A percentile compares a stretch with the other conserved stretches of the same genome.
Evolutionary conservation across 257 asterid species (phyloP).

Genomic region (Orobanche coerulescens): DNA sequence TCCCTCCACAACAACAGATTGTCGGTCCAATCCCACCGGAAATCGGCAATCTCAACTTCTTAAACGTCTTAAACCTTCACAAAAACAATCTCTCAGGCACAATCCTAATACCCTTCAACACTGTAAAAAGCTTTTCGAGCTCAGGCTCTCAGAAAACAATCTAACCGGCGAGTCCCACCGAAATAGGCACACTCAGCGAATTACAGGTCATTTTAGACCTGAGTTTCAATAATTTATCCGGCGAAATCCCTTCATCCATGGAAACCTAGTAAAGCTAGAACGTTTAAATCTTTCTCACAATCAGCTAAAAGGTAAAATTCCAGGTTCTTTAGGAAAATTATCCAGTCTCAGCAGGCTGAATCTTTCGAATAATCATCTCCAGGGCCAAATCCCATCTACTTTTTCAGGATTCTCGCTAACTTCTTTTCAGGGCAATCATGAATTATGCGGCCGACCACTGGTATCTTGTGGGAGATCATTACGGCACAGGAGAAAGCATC

Average conservation of each 20-base stretch:
- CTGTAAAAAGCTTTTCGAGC: slow-evolving; percentile 74
- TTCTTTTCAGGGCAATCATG: slow-evolving; percentile 46
- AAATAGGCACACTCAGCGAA: slow-evolving; percentile 58
- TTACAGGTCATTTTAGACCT: slow-evolving; percentile 76
- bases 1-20: slow-evolving; percentile 50
- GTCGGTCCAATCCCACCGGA: slow-evolving; percentile 62
- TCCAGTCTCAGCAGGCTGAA: slow-evolving; percentile 71
- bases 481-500: slow-evolving; percentile 29
- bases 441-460: slow-evolving; percentile 76
- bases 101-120: slow-evolving; percentile 57
- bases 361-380: slow-evolving; percentile 55
- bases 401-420: slow-evolving; percentile 52
- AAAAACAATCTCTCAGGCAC: slow-evolving; percentile 55
- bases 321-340: slow-evolving; percentile 48
- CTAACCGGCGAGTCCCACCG: slow-evolving; percentile 61
- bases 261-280: slow-evolving; percentile 61
- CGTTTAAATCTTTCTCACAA: slow-evolving; percentile 69
- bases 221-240: slow-evolving; percentile 56
- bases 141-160: slow-evolving; percentile 63
- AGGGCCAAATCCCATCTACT: slow-evolving; percentile 52
- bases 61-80: slow-evolving; percentile 70
- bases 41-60: slow-evolving; percentile 56
- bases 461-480: slow-evolving; percentile 34
- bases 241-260: slow-evolving; percentile 71
- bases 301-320: slow-evolving; percentile 49